Evolutionary conservation across 495 filamentous ascomycete species (phyloP), one percentile per base, ranked within the genome.

Genomic region (Aspergillus ellipticus): DNA sequence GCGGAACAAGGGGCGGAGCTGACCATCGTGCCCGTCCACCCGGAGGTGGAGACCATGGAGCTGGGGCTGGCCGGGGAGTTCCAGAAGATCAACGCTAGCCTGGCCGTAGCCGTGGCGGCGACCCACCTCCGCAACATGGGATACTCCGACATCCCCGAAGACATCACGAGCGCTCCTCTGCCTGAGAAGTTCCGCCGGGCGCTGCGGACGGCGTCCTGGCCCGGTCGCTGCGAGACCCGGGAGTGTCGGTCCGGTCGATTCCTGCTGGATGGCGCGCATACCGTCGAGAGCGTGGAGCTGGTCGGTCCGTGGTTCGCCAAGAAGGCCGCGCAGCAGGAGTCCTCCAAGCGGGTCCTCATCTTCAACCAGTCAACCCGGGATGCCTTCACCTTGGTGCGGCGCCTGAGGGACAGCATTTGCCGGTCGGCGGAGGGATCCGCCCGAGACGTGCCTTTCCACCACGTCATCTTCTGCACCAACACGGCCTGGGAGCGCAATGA

Each of bases 401-500:
- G 0, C 24, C 19, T 24, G 75, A 83, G 13, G 89, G 92, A 39
- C 57, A 90, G 86, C 61, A 81, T 94, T 29, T 76, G 82, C 52
- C 24, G 43, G 43, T 22, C 19, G 43, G 75, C 82, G 54, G 84
- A 85, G 0, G 83, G 79, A 1, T 13, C 35, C 9, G 13, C n/a
- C n/a, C 5, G 2, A 4, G 71, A 71, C n/a, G 66, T 63, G 2
- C 69, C 79, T 0, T 92, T 93, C 58, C 75, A 83, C 31, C 82
- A 88, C 54, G 88, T 82, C 29, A 74, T 92, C 17, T 93, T 95
- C 69, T 90, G 85, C 59, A 83, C 89, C 2, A 93, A 93, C 50
- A 76, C 85, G 37, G 89, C 89, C 2, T 86, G 0, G 67, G 77
- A 17, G 74, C 16, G 19, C 16, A 24, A 47, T n/a, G 20, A 22